Percentiles rank a stretch among this genome's conserved stretches.
Evolutionary conservation across 1,284 basidiomycete genomes (phyloP).

Genomic region (Stygiomarasmius scandens): DNA sequence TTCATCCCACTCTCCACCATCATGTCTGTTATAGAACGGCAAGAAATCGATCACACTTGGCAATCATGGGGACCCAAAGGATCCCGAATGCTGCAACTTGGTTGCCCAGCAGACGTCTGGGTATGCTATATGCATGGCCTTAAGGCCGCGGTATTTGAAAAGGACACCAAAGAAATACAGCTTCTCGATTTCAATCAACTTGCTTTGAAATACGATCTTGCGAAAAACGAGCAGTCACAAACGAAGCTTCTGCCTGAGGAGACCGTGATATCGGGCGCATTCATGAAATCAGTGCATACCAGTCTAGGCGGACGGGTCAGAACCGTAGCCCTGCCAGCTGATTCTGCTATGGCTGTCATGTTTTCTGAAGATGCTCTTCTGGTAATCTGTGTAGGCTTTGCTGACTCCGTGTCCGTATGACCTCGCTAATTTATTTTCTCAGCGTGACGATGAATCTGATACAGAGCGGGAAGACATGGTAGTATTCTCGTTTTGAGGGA

Average conservation of each 20-base stretch:
- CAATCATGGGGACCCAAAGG: slow-evolving; percentile 15
- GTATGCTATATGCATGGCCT: slow-evolving; percentile 16
- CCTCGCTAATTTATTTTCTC: not conserved
- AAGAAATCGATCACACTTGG: slow-evolving; percentile 4
- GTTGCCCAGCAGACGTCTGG: slow-evolving; percentile 14
- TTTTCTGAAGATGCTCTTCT: slow-evolving; percentile 16
- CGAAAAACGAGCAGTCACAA: not conserved
- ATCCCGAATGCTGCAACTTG: slow-evolving; percentile 9
- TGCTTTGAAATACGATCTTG: slow-evolving; percentile 1
- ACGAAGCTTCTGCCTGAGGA: not conserved
- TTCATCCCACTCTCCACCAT: slow-evolving; percentile 15
- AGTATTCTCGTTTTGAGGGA: slow-evolving; percentile 9
- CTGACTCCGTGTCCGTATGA: not conserved
- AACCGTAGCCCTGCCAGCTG: slow-evolving; percentile 1
- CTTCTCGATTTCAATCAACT: slow-evolving; percentile 13
- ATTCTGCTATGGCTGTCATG: slow-evolving; percentile 12
- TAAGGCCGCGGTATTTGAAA: slow-evolving; percentile 8
- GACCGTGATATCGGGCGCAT: not conserved
- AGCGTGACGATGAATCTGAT: not conserved
- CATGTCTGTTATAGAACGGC: slow-evolving; percentile 1
- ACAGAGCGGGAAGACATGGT: not conserved
- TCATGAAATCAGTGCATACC: not conserved
- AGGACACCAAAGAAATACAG: not conserved
- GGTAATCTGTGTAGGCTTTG: not conserved
- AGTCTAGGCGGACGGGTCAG: slow-evolving; percentile 5